Evolutionary conservation across 352 stramenopile species (phyloP).

Genomic region (Phytophthora meadii): DNA sequence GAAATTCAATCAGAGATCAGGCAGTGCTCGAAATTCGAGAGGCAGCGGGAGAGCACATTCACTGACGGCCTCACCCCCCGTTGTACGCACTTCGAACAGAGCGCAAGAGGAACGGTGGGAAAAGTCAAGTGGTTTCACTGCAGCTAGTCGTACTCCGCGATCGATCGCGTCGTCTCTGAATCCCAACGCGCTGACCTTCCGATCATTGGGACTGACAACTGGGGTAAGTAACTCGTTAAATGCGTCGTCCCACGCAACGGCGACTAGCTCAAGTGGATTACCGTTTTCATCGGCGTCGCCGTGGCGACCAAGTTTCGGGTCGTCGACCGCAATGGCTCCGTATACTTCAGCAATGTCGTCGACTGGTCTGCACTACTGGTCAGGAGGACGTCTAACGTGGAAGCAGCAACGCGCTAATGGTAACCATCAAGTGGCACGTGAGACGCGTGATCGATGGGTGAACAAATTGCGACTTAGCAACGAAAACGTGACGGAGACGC

Average conservation of each 20-base stretch:
- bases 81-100: constrained; percentile 7
- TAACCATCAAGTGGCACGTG: constrained; percentile 27
- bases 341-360: constrained; percentile 21
- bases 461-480: constrained; percentile 47
- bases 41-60: constrained; percentile 5
- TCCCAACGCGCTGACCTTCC: constrained; percentile 27
- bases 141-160: constrained; percentile 19
- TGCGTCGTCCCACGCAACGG: constrained; percentile 3
- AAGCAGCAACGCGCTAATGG: constrained; percentile 45
- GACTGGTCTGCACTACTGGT: constrained; percentile 28
- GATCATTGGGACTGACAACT: constrained; percentile 19
- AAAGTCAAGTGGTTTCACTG: constrained; percentile 17
- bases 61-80: background rate
- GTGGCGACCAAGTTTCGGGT: constrained; percentile 29
- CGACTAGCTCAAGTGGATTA: constrained; percentile 13
- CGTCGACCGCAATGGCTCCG: constrained; percentile 12
- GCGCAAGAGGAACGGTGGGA: constrained; percentile 23
- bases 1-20: constrained; percentile 18
- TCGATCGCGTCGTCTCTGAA: constrained; percentile 31
- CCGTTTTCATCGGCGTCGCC: constrained; percentile 27
- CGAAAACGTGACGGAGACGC: constrained; percentile 51
- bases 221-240: constrained; percentile 18
- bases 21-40: constrained; percentile 6
- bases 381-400: constrained; percentile 43
- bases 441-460: constrained; percentile 54